These are phyloP conservation scores for Talaromyces stipitatus DNA, from an alignment of 495 filamentous ascomycete species.

Conservation along the genomic window DNA sequence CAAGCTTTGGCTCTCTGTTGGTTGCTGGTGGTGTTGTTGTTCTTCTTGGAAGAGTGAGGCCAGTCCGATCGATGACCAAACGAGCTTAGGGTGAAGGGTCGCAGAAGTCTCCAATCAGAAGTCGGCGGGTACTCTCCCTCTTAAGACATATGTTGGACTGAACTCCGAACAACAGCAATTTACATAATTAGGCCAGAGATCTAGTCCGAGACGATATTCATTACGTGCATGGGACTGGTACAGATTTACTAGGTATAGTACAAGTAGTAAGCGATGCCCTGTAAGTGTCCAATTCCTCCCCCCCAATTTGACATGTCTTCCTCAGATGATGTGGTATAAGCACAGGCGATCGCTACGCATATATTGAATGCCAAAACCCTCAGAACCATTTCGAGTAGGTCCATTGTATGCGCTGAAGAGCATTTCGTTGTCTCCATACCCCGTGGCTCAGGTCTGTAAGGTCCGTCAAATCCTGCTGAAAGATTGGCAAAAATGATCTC, in stretches of 20 bases:
- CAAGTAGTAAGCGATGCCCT: no score
- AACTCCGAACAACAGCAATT: background rate
- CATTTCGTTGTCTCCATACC: conserved; percentile 62
- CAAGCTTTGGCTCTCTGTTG: no score
- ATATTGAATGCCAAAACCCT: no score
- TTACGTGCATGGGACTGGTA: no score
- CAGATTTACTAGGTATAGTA: no score
- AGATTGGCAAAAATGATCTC: conserved; percentile 64
- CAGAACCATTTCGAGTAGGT: conserved; percentile 72
- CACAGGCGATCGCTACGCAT: no score
- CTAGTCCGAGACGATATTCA: no score
- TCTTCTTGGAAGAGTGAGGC: background rate
- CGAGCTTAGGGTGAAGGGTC: background rate
- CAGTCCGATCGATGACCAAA: background rate
- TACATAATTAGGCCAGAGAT: no score
- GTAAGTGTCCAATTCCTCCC: no score
- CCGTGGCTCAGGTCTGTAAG: conserved; percentile 68
- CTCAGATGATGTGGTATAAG: no score
- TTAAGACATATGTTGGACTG: no score
- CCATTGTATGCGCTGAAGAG: conserved; percentile 78
- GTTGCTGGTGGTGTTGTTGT: background rate
- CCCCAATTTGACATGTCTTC: no score
- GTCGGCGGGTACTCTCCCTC: background rate
- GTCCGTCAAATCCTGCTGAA: conserved; percentile 77
- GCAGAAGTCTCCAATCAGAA: background rate